phyloP scores from a whole-genome alignment of 2,329 filamentous ascomycete species.

The Xylaria sp. region DNA sequence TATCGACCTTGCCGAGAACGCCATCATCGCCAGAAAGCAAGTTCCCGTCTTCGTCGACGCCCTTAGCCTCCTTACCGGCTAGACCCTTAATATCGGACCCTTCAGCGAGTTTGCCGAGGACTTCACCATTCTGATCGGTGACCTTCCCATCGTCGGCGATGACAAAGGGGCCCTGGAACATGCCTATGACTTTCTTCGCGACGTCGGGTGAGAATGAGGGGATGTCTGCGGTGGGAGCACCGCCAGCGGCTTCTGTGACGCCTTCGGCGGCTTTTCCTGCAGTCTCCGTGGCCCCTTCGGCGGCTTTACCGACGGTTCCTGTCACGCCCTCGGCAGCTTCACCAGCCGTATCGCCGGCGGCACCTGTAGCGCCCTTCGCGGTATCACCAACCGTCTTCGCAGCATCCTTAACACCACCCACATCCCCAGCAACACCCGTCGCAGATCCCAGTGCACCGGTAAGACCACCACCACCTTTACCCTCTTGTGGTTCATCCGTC shows the following conservation, averaged over 20 bases:
- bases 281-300: conserved; percentile 3
- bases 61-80: conserved; percentile 58
- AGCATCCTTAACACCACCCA: conserved; percentile 23
- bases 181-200: conserved; percentile 37
- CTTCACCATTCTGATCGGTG: conserved; percentile 51
- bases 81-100: conserved; percentile 36
- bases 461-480: conserved; percentile 16
- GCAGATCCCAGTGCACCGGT: conserved; percentile 22
- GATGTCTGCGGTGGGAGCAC: conserved; percentile 35
- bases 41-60: conserved; percentile 59
- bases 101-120: conserved; percentile 43
- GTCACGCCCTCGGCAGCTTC: no score
- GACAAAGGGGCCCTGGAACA: conserved; percentile 47
- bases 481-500: not conserved
- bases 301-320: no score
- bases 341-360: conserved; percentile 12
- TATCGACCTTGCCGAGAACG: conserved; percentile 55
- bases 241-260: conserved; percentile 6
- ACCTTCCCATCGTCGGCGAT: conserved; percentile 52
- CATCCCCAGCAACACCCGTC: conserved; percentile 21
- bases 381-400: conserved; percentile 21
- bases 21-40: conserved; percentile 60
- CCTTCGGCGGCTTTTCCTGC: conserved; percentile 10
- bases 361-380: conserved; percentile 18
- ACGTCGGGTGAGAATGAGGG: conserved; percentile 38